Conservation (phyloP, 805 yeast genomes). For the Torulaspora quercuum region DNA sequence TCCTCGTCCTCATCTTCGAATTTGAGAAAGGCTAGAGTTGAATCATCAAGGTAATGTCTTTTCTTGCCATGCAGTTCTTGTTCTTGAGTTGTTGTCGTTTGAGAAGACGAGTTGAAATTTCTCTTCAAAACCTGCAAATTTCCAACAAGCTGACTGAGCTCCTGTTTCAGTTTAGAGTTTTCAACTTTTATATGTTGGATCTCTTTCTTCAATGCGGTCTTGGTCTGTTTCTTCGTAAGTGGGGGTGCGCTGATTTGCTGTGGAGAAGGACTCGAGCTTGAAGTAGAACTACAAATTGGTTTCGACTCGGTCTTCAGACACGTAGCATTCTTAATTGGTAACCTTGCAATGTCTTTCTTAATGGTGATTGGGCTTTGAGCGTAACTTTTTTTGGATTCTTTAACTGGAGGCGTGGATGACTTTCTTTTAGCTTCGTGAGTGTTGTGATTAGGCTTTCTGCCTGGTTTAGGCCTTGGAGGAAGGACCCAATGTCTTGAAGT, state of each 20-base stretch:
- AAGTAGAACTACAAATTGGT: neutral
- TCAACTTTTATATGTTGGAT: conserved; percentile 25
- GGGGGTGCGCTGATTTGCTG: too few relatives aligned
- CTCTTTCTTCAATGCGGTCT: conserved; percentile 23
- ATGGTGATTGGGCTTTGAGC: neutral
- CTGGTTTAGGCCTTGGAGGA: conserved; percentile 82
- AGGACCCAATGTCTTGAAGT: conserved; percentile 80
- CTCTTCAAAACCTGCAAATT: conserved; percentile 27
- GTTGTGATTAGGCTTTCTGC: conserved; percentile 45
- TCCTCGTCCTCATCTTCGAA: conserved; percentile 28
- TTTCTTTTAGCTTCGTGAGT: conserved; percentile 1
- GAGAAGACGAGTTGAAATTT: conserved; percentile 11
- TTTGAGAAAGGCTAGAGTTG: conserved; percentile 23
- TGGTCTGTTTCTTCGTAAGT: conserved; percentile 6
- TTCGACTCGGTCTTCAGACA: conserved; percentile 1
- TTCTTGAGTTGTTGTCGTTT: neutral
- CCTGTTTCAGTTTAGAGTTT: conserved; percentile 27
- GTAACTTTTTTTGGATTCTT: neutral
- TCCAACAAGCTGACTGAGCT: conserved; percentile 26
- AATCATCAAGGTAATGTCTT: conserved; percentile 16
- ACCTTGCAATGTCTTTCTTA: conserved; percentile 8
- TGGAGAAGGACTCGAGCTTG: conserved; percentile 1
- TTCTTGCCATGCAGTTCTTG: conserved; percentile 6
- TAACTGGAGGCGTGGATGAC: neutral
- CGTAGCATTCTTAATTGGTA: conserved; percentile 10